A percentile compares a stretch with the other conserved stretches of the same genome.
These are phyloP conservation scores for Phylloporus rhodoxanthus DNA, from an alignment of 768 basidiomycete species.

Conservation along the genomic window DNA sequence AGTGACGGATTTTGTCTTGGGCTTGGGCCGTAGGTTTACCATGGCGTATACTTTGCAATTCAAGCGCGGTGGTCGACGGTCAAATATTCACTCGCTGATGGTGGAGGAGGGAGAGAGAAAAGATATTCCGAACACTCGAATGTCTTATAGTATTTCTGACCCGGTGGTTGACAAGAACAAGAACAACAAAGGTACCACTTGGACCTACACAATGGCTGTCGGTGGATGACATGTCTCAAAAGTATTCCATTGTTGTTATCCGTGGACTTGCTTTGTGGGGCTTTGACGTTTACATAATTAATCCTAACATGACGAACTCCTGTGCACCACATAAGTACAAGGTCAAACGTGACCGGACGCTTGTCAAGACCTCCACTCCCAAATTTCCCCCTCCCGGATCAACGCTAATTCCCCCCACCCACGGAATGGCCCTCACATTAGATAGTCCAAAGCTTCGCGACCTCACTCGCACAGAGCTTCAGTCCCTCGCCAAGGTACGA, in stretches of 20 bases:
- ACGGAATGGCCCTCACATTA: slow-evolving; percentile 6
- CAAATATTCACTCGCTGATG: background rate
- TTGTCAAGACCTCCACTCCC: background rate
- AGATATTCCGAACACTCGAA: background rate
- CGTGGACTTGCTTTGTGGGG: background rate
- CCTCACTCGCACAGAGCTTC: slow-evolving; percentile 19
- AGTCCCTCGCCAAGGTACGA: slow-evolving; percentile 23
- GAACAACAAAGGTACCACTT: slow-evolving; percentile 8
- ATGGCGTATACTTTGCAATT: slow-evolving; percentile 2
- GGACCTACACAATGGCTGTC: slow-evolving; percentile 10
- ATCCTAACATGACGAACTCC: background rate
- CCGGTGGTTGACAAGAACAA: slow-evolving; percentile 5
- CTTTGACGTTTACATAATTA: background rate
- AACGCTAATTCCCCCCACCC: background rate
- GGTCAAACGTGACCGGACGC: background rate
- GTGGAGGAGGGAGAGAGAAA: background rate
- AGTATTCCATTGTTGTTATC: background rate
- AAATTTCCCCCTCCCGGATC: background rate
- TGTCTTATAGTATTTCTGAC: slow-evolving; percentile 7
- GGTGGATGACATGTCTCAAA: background rate
- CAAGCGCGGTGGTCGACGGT: background rate
- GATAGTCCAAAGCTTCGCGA: slow-evolving; percentile 17
- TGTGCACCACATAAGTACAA: background rate
- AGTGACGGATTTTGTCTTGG: slow-evolving; percentile 4
- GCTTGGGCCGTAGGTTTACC: slow-evolving; percentile 7